A percentile compares a stretch with the other conserved stretches of the same genome.
These are phyloP conservation scores for Jackrogersella multiformis DNA, from an alignment of 495 filamentous ascomycete genomes.

Conservation along the genomic window DNA sequence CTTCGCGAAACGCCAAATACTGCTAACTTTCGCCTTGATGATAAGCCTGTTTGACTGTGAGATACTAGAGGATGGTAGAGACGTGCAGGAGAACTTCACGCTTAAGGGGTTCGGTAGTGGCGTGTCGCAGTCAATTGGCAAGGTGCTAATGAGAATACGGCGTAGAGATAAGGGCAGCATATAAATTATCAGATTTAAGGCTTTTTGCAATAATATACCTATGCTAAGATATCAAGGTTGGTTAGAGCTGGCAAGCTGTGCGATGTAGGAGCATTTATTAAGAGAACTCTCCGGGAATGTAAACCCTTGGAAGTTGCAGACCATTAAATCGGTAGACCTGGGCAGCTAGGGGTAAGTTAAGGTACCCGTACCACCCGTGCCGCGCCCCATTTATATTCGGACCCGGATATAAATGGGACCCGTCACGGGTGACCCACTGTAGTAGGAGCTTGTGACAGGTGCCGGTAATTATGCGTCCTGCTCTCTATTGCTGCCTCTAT, in stretches of 20 bases:
- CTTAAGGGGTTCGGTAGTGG: slow-evolving; percentile 42
- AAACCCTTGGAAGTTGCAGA: no score
- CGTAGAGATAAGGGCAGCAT: slow-evolving; percentile 12
- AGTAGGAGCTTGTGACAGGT: slow-evolving; percentile 2
- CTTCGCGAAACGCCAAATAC: slow-evolving; percentile 48
- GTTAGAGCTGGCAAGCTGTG: no score
- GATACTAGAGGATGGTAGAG: slow-evolving; percentile 30
- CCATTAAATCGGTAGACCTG: no score
- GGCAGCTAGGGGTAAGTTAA: no score
- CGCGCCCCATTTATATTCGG: no score
- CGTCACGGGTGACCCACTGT: no score
- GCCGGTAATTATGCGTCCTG: background rate
- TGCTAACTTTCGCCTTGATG: slow-evolving; percentile 41
- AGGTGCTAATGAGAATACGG: slow-evolving; percentile 30
- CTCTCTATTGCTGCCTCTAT: background rate
- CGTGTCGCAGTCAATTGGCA: slow-evolving; percentile 34
- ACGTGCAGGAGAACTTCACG: slow-evolving; percentile 35
- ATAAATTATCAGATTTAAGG: background rate
- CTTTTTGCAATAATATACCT: no score
- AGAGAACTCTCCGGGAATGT: no score
- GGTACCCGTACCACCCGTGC: no score
- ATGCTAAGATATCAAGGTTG: no score
- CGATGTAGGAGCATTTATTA: no score
- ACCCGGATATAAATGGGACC: no score
- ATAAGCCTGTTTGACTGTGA: slow-evolving; percentile 45